Evolutionary conservation across 768 basidiomycete genomes (phyloP).

Genomic region (Suillus tomentosus): DNA sequence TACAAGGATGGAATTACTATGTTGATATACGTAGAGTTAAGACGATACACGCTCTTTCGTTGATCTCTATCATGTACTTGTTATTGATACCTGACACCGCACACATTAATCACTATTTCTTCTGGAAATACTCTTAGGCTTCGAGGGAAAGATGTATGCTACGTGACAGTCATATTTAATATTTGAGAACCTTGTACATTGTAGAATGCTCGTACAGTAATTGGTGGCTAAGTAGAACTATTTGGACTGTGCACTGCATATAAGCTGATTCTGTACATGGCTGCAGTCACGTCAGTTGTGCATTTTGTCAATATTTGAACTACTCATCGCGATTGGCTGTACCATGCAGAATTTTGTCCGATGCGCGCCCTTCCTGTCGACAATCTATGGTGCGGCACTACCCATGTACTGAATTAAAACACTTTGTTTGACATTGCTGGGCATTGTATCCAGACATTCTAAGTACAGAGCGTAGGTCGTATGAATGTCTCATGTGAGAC

Average conservation of each 20-base stretch:
- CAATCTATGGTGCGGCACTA: not conserved
- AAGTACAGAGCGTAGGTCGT: not conserved
- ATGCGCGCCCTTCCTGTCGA: not conserved
- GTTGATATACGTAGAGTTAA: not conserved
- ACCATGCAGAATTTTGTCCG: not conserved
- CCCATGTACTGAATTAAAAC: too few relatives aligned
- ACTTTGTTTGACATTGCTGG: not conserved
- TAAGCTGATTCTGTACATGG: not conserved
- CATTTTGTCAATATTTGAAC: not conserved
- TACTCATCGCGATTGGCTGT: not conserved
- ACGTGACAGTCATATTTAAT: not conserved
- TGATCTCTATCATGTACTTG: slow-evolving; percentile 9
- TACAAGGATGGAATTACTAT: not conserved
- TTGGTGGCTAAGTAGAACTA: not conserved
- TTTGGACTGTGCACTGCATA: not conserved
- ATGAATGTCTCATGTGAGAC: not conserved
- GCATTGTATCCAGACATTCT: not conserved
- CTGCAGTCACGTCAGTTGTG: not conserved
- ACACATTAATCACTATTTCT: slow-evolving; percentile 6
- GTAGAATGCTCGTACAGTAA: not conserved
- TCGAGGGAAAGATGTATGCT: not conserved
- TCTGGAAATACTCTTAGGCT: not conserved
- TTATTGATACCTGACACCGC: slow-evolving; percentile 7
- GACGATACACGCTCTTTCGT: not conserved
- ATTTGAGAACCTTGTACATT: not conserved